Evolutionary conservation across 352 stramenopile genomes (phyloP).

Genomic region (Globisporangium solare): DNA sequence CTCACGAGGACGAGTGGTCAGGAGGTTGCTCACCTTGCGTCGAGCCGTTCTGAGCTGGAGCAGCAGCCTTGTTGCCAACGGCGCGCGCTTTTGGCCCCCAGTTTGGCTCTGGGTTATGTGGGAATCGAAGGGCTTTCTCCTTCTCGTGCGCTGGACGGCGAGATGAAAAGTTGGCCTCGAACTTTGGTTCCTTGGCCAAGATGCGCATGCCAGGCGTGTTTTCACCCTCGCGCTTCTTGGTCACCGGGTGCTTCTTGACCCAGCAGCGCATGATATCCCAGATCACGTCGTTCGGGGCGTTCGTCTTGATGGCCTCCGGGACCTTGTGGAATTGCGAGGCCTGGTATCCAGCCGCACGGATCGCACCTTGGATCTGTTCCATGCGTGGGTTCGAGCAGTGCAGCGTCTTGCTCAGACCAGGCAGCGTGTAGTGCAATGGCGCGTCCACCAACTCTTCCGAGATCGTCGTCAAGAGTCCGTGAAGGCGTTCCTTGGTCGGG

Average conservation of each 20-base stretch:
- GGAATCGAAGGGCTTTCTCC: conserved; percentile 91
- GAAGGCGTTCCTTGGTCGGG: conserved; percentile 90
- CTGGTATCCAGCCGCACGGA: conserved; percentile 95
- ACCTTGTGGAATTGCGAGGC: conserved; percentile 98
- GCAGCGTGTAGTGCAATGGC: conserved; percentile 96
- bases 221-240: conserved; percentile 81
- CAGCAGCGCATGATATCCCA: conserved; percentile 98
- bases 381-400: conserved; percentile 93
- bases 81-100: conserved; percentile 94
- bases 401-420: conserved; percentile 90
- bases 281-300: conserved; percentile 95
- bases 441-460: conserved; percentile 95
- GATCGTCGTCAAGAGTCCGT: conserved; percentile 93
- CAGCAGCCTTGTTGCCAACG: conserved; percentile 54
- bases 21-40: conserved; percentile 13
- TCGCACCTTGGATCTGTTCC: conserved; percentile 90
- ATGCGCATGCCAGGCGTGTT: conserved; percentile 83
- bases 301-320: conserved; percentile 97
- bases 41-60: conserved; percentile 15
- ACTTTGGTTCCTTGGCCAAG: conserved; percentile 74
- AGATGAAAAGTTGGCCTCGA: conserved; percentile 83
- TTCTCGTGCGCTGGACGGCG: conserved; percentile 71
- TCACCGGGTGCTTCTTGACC: conserved; percentile 93
- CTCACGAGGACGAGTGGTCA: conserved; percentile 1
- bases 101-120: conserved; percentile 94